A percentile compares a stretch with the other conserved stretches of the same genome.
Conservation (phyloP, 257 asterid genomes). For the Euphrasia confusa region DNA sequence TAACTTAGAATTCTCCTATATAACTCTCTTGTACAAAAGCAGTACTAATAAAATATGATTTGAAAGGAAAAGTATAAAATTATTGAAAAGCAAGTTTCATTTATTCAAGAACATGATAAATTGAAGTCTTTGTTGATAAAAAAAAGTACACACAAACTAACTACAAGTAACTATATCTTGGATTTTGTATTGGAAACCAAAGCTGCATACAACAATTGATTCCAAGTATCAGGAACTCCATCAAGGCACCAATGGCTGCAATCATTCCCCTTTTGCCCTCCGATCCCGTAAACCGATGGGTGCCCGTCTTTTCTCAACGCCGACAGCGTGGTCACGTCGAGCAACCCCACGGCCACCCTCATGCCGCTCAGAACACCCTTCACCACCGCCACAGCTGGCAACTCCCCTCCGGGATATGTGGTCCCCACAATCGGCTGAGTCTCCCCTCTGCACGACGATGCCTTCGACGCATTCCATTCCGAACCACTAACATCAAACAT, state of each 20-base stretch:
- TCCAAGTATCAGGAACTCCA: constrained; percentile 46
- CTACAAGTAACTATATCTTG: neutral
- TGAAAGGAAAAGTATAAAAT: too few species aligned
- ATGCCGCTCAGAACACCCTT: constrained; percentile 49
- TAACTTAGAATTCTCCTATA: too few species aligned
- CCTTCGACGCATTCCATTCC: constrained; percentile 51
- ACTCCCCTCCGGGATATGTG: constrained; percentile 45
- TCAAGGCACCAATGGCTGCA: constrained; percentile 84
- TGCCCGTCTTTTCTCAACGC: constrained; percentile 71
- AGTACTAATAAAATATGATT: too few species aligned
- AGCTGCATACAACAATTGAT: constrained; percentile 43
- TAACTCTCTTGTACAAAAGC: too few species aligned
- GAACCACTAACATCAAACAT: constrained; percentile 34
- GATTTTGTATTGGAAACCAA: constrained; percentile 25
- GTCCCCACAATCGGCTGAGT: constrained; percentile 38
- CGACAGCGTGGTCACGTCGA: constrained; percentile 53
- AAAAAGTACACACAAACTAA: too few species aligned
- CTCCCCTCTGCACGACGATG: constrained; percentile 44
- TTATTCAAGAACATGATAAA: neutral
- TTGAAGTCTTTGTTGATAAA: too few species aligned
- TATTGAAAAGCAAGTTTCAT: too few species aligned
- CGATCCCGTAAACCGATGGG: constrained; percentile 50
- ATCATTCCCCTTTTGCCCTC: constrained; percentile 41
- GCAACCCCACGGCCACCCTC: constrained; percentile 40
- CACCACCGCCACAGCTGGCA: constrained; percentile 54